Evolutionary conservation across 2,329 filamentous ascomycete genomes (phyloP), one percentile per base, ranked within the genome.

Genomic region (Scortechinia acanthostroma): DNA sequence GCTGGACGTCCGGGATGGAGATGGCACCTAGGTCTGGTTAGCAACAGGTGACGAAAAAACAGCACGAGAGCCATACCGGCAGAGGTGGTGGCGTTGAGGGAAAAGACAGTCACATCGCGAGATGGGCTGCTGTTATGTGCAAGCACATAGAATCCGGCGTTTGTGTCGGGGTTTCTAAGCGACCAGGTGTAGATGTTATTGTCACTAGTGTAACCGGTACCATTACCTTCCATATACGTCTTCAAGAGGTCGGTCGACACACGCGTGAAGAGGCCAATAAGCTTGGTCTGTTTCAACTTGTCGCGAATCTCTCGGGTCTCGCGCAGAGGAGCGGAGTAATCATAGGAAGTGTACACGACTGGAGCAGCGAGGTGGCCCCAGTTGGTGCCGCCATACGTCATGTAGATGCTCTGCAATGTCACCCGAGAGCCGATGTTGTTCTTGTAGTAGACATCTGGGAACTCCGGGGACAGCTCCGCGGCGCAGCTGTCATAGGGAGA

Each of bases 381-480:
- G 48, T 73, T 76, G 0, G 74, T 77, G 1, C 73, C 74, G n/a
- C 74, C 74, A 51, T 64, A 74, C 0, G 66, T 63, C 64, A 77
- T 76, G 50, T 76, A 77, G 14, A 76, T 47, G 42, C 63, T 75
- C 23, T 72, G 58, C 10, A 74, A 53, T 0, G 71, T 75, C 2
- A 68, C 60, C 19, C 66, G 59, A 45, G 75, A 71, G 4, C 65
- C 74, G 46, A 77, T 66, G 44, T 76, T 70, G 50, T 76, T 73
- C 53, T 76, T 76, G 53, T 76, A 77, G 46, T 73, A 77, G 1
- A 78, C 68, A 55, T 77, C 72, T 1, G 71, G 65, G 53, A 74
- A 77, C 13, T 65, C 65, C 0, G 65, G 63, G 10, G 60, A 58
- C 44, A 71, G 69, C 42, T 74, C 68, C 0, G 69, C 59, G 14